Percentiles rank a stretch among this genome's conserved stretches.
These are phyloP conservation scores for Furcasterigmium sp. DNA, from an alignment of 2,329 filamentous ascomycete species.

Conservation along the genomic window DNA sequence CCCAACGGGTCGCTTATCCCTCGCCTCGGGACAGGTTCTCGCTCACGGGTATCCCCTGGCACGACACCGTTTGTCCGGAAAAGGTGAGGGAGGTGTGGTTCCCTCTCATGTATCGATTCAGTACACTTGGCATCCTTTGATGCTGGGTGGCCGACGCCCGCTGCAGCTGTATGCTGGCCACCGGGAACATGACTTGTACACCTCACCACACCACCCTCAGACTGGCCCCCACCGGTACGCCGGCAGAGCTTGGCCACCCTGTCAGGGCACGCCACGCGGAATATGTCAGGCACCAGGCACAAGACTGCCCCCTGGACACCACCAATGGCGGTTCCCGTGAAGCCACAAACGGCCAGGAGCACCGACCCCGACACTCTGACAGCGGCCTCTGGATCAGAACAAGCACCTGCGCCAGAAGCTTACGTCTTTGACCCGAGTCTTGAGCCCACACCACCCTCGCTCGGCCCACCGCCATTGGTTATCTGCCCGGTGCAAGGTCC, in stretches of 20 bases:
- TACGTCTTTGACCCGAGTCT: constrained; percentile 5
- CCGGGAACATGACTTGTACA: not conserved
- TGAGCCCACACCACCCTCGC: constrained; percentile 6
- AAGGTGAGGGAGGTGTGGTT: no score
- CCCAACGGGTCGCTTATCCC: not conserved
- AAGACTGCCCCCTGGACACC: constrained; percentile 12
- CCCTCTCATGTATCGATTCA: no score
- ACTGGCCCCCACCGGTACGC: not conserved
- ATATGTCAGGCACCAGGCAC: constrained; percentile 37
- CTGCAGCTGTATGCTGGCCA: no score
- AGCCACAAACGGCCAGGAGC: not conserved
- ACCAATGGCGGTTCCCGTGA: constrained; percentile 22
- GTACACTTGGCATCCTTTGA: no score
- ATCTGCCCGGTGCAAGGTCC: not conserved
- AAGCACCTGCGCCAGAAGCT: constrained; percentile 5
- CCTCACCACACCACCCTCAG: not conserved
- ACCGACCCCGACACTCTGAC: not conserved
- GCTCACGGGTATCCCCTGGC: not conserved
- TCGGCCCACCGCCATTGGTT: not conserved
- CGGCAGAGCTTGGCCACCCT: constrained; percentile 17
- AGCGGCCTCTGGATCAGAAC: constrained; percentile 4
- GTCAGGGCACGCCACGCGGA: constrained; percentile 33
- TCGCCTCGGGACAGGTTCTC: not conserved
- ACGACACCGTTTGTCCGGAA: no score
- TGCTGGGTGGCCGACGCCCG: no score